Conservation (phyloP, 257 asterid genomes). For the Perilla frutescens region DNA sequence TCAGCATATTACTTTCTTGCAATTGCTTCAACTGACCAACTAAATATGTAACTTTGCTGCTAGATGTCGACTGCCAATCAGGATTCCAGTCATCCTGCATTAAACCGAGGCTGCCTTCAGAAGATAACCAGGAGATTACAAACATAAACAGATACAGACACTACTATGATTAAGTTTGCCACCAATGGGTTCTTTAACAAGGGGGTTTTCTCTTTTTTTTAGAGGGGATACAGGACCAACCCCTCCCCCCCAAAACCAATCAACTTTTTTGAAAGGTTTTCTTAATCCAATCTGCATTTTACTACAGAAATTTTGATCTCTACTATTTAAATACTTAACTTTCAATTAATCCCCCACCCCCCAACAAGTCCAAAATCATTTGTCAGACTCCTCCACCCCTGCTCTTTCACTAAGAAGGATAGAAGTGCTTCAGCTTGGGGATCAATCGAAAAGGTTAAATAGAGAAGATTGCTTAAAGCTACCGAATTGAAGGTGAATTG, state of each 20-base stretch:
- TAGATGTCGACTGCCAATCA: constrained; percentile 97
- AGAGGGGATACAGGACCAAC: neutral
- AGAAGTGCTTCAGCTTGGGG: neutral
- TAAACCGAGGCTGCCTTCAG: constrained; percentile 31
- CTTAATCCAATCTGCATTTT: neutral
- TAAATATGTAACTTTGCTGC: constrained; percentile 91
- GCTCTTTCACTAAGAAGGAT: neutral
- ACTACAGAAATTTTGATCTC: neutral
- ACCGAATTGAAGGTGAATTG: no score
- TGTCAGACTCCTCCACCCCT: neutral
- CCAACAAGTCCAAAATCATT: neutral
- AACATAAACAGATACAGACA: constrained; percentile 21
- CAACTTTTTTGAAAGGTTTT: neutral
- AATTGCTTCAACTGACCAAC: constrained; percentile 63
- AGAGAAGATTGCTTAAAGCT: no score
- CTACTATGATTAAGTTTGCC: constrained; percentile 19
- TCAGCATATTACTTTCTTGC: constrained; percentile 62
- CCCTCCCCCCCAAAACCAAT: neutral
- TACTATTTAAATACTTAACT: no score
- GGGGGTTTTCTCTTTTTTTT: neutral
- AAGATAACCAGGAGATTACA: constrained; percentile 7
- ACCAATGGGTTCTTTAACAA: constrained; percentile 1
- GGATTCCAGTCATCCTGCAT: constrained; percentile 98
- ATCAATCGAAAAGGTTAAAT: no score
- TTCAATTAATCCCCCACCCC: neutral